Base-by-base conservation (phyloP, 352 stramenopile species). In the Phytopythium vexans region DNA sequence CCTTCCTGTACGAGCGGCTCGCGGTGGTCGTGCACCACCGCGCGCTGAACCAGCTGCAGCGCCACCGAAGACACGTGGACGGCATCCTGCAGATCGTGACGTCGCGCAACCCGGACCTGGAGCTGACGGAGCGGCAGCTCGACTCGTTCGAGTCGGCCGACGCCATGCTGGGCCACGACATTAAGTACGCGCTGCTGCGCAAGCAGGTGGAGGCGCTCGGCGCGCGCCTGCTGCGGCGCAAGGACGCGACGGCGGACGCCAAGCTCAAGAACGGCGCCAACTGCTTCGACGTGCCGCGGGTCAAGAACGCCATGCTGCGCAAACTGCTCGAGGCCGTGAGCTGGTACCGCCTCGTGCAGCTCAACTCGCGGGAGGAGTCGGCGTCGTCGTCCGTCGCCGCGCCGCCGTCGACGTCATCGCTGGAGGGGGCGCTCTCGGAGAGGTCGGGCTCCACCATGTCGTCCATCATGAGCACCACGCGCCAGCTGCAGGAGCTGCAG, bases 341-440 rank as follows among this genome's bases (percentile, higher is more conserved):
- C 56, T 94, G 85, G 82, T 94, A 92, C 46, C 74, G 85, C 12
- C 66, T 92, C 36, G 69, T 92, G n/a, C 82, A 94, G 56, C 75
- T 68, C n/a, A 92, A 90, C 32, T 66, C 79, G 4, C 66, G 82
- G 16, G 74, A 89, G 40, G 73, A 92, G 45, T 80, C 77, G 1
- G 74, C 77, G 0, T 85, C 74, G 1, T 74, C 60, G 1, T 80
- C 72, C 32, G 80, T 88, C 0, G 59, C 68, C 21, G 54, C 71
- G 27, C 49, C 68, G 6, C 47, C 47, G 10, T 53, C 47, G 37
- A 53, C 47, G 0, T 53, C 47, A 1, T 53, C 47, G 36, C 33
- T 53, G 15, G 47, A 53, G 6, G 34, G 46, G 1, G 47, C 47
- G 6, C 47, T 53, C 15, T 53, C 47, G 2, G 47, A 48, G 46